Base-by-base conservation (phyloP, 257 asterid species). In the Ophiorrhiza pumila region DNA sequence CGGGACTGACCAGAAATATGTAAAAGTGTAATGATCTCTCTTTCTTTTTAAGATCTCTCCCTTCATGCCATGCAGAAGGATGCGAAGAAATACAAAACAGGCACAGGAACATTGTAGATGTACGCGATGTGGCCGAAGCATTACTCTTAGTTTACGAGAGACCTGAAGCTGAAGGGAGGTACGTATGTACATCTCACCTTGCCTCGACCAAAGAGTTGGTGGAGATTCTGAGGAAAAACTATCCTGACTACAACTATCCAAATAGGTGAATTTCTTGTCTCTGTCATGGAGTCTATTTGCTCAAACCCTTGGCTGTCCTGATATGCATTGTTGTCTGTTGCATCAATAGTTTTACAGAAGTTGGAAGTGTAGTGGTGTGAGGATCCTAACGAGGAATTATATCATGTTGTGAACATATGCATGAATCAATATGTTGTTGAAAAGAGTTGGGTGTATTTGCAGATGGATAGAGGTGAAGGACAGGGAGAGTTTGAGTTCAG, bases 131-230 rank as follows among this genome's bases (percentile, higher is more conserved):
- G 50, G 91, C 86, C 55, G 91, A 79, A 71, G 85, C 90, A 14
- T 71, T 90, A 23, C 77, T 83, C 58, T 72, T 92, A 58, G 82
- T 81, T 2, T 90, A 89, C 34, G 95, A 87, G 87, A 82, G 50
- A 47, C 80, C 84, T 2, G 87, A 89, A 71, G 90, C 96, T 57
- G 82, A 86, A 80, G 96, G 96, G 27, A 81, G 95, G 78, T 93
- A 90, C 85, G 65, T 86, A 68, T 90, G 97, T 80, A n/a, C 65
- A 1, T 81, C 91, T 56, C 87, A 86, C 76, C 13, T 23, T 2
- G 23, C 79, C 69, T 71, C 43, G 34, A 25, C 71, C 52, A 80
- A 69, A 49, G 91, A 83, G 17, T 2, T 90, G 77, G 87, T 87
- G 77, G 87, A 79, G 69, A 80, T 60, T 32, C 57, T 89, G 61